Conservation (phyloP, 1,284 basidiomycete species). For the Pseudozyma sp. region DNA sequence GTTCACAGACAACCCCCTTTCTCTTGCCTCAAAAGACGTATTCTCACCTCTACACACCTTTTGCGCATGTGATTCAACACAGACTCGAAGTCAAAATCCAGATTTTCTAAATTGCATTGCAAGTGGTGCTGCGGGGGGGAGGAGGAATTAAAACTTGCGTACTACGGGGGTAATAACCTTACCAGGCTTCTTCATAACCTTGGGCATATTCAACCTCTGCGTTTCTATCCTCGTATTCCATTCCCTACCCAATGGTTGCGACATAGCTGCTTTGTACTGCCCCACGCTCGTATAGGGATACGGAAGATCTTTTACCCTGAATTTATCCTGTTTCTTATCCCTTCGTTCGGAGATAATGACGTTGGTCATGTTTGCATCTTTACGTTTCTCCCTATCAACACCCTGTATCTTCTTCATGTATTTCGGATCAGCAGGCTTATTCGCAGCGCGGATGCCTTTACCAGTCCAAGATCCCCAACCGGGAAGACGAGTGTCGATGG, state of each 20-base stretch:
- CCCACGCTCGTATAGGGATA: conserved; percentile 86
- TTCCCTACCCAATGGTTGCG: conserved; percentile 84
- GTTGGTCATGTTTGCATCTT: conserved; percentile 84
- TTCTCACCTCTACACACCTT: no score
- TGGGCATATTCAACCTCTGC: conserved; percentile 75
- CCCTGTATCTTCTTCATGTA: conserved; percentile 70
- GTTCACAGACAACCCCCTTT: no score
- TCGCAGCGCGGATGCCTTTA: conserved; percentile 73
- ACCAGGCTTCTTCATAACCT: conserved; percentile 60
- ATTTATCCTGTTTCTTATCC: conserved; percentile 92
- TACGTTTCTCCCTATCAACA: conserved; percentile 80
- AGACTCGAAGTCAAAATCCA: background rate
- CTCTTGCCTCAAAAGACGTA: no score
- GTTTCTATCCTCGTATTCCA: conserved; percentile 93
- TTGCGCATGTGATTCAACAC: no score
- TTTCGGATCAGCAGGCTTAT: conserved; percentile 20
- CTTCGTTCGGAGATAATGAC: conserved; percentile 94
- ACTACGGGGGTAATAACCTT: conserved; percentile 58
- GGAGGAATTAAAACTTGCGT: conserved; percentile 23
- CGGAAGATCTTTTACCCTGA: conserved; percentile 87
- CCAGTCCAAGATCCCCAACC: conserved; percentile 98
- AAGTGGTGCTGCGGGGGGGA: background rate
- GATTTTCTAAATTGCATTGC: background rate
- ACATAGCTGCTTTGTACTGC: conserved; percentile 87
- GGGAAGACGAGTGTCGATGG: conserved; percentile 83